A percentile compares a stretch with the other conserved stretches of the same genome.
Evolutionary conservation across 495 filamentous ascomycete species (phyloP).

Genomic region (Choiromyces venosus): DNA sequence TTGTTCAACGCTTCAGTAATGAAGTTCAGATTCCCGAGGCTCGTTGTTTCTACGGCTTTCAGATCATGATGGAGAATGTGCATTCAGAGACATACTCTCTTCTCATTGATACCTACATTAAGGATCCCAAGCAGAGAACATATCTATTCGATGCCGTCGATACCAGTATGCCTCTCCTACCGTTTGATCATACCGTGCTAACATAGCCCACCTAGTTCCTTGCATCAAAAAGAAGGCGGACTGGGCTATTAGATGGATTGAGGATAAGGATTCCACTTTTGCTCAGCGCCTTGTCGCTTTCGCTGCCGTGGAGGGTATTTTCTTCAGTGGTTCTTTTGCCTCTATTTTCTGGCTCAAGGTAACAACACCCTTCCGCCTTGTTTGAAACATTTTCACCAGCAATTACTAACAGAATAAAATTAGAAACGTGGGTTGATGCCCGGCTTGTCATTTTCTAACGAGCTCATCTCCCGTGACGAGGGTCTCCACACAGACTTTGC

Average conservation of each 20-base stretch:
- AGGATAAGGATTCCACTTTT: slow-evolving; percentile 86
- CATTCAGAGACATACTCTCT: slow-evolving; percentile 99
- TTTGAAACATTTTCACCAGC: not conserved
- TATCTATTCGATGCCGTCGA: slow-evolving; percentile 98
- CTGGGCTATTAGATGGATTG: slow-evolving; percentile 94
- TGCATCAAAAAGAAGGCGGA: slow-evolving; percentile 97
- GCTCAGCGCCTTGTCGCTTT: slow-evolving; percentile 94
- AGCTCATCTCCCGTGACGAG: slow-evolving; percentile 98
- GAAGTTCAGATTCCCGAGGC: slow-evolving; percentile 98
- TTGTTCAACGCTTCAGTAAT: slow-evolving; percentile 93
- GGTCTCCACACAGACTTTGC: slow-evolving; percentile 99
- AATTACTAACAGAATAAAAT: not conserved
- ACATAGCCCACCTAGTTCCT: slow-evolving; percentile 56
- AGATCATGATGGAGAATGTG: slow-evolving; percentile 99
- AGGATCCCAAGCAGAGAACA: slow-evolving; percentile 90
- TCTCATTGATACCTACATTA: slow-evolving; percentile 99
- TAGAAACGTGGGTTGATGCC: slow-evolving; percentile 97
- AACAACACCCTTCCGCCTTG: not conserved
- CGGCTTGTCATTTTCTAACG: slow-evolving; percentile 97
- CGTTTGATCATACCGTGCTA: slow-evolving; percentile 36
- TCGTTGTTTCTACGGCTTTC: slow-evolving; percentile 99
- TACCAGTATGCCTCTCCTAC: slow-evolving; percentile 57
- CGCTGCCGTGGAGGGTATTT: slow-evolving; percentile 97
- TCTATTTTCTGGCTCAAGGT: slow-evolving; percentile 98
- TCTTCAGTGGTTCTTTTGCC: slow-evolving; percentile 98